These are phyloP conservation scores for Dichotomopilus funicola DNA, from an alignment of 2,329 filamentous ascomycete species.

Conservation along the genomic window DNA sequence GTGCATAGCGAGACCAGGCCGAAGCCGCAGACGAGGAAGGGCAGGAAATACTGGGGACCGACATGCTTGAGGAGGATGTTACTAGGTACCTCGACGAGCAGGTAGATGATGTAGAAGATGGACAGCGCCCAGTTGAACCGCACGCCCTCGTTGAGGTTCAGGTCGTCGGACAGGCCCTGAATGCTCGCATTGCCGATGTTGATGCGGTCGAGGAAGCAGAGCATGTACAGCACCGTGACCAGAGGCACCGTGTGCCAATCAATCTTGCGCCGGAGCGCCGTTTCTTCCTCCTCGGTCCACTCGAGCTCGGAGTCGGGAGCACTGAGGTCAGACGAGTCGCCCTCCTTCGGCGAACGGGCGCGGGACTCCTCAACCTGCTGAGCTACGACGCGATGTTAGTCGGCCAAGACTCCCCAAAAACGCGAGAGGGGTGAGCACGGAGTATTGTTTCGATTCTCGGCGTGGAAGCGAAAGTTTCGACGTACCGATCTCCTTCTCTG, in stretches of 20 bases:
- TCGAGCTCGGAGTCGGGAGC: conserved; percentile 26
- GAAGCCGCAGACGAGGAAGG: conserved; percentile 48
- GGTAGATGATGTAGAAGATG: conserved; percentile 53
- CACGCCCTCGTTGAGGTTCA: conserved; percentile 39
- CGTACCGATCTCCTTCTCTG: conserved; percentile 21
- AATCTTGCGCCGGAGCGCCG: conserved; percentile 42
- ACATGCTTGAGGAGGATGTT: conserved; percentile 49
- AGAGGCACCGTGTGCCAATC: conserved; percentile 47
- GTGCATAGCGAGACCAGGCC: conserved; percentile 49
- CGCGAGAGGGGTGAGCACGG: neutral
- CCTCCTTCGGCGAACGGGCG: conserved; percentile 15
- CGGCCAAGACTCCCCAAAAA: neutral
- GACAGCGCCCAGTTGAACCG: conserved; percentile 53
- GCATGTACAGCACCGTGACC: conserved; percentile 47
- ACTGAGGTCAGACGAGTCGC: conserved; percentile 8
- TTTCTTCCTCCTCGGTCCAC: conserved; percentile 48
- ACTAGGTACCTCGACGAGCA: conserved; percentile 49
- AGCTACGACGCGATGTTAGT: neutral
- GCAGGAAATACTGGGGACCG: conserved; percentile 47
- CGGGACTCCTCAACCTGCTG: conserved; percentile 4
- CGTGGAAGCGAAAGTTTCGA: neutral
- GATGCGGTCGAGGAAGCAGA: conserved; percentile 31
- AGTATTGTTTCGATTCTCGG: neutral
- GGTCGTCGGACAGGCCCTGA: conserved; percentile 44
- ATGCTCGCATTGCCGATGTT: conserved; percentile 52